These are phyloP conservation scores for Colletotrichum acutatum DNA, from an alignment of 2,329 filamentous ascomycete species.

Conservation along the genomic window DNA sequence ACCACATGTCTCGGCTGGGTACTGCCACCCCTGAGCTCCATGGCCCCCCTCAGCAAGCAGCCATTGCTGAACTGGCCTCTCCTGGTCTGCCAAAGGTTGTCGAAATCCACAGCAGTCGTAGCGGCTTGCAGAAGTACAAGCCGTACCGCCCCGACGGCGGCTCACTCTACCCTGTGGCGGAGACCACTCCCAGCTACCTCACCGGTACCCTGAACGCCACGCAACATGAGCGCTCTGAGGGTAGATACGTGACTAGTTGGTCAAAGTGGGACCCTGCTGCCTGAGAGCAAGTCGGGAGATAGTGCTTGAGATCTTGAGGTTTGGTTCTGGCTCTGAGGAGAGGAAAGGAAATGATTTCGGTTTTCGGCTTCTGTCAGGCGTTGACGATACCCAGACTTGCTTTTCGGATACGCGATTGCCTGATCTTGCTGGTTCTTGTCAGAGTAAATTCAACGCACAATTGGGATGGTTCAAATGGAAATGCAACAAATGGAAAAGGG, in stretches of 20 bases:
- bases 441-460: slow-evolving; percentile 12
- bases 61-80: slow-evolving; percentile 33
- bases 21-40: slow-evolving; percentile 35
- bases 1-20: slow-evolving; percentile 20
- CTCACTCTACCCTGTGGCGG: slow-evolving; percentile 18
- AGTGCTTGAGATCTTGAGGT: neutral
- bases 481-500: neutral
- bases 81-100: slow-evolving; percentile 34
- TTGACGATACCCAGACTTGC: slow-evolving; percentile 30
- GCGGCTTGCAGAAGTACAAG: slow-evolving; percentile 27
- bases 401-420: slow-evolving; percentile 7
- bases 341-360: neutral
- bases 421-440: slow-evolving; percentile 8
- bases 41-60: slow-evolving; percentile 32
- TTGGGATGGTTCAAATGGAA: neutral
- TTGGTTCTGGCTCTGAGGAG: neutral
- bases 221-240: slow-evolving; percentile 5
- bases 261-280: slow-evolving; percentile 13
- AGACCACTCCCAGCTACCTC: slow-evolving; percentile 17
- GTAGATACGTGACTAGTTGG: slow-evolving; percentile 28
- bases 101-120: slow-evolving; percentile 34
- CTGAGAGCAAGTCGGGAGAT: neutral
- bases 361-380: slow-evolving; percentile 14
- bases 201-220: slow-evolving; percentile 26
- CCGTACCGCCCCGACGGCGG: slow-evolving; percentile 22